phyloP scores from a whole-genome alignment of 345 rosid species.

The Citrus medica region DNA sequence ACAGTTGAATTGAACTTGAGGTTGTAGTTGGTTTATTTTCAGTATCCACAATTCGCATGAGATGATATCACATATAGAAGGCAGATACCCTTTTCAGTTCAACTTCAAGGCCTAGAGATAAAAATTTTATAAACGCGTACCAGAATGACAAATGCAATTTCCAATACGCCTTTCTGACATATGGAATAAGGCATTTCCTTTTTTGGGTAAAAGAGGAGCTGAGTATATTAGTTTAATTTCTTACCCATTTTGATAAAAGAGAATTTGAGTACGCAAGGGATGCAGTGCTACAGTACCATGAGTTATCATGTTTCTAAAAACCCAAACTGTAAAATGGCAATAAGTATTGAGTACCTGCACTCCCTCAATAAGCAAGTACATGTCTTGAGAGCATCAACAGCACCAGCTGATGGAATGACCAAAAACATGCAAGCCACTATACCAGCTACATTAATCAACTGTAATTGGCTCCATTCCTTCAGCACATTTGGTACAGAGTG shows the following conservation, averaged over 20 bases:
- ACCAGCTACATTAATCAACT: constrained; percentile 43
- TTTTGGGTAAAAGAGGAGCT: not conserved
- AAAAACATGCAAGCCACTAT: constrained; percentile 57
- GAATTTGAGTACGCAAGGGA: not conserved
- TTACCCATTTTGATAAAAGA: not conserved
- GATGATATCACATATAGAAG: not conserved
- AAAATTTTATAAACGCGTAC: too few relatives aligned
- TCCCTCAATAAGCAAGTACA: constrained; percentile 84
- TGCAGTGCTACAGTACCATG: not conserved
- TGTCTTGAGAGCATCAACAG: constrained; percentile 92
- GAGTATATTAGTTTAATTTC: not conserved
- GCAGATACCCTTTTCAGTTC: not conserved
- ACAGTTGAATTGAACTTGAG: not conserved
- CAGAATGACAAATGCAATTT: not conserved
- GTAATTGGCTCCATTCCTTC: constrained; percentile 40
- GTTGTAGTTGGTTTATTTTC: not conserved
- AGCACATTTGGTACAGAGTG: constrained; percentile 27
- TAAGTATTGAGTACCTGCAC: constrained; percentile 62
- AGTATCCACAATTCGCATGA: not conserved
- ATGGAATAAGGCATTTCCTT: not conserved
- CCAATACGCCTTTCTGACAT: not conserved
- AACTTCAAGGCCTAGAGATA: not conserved
- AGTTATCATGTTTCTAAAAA: not conserved
- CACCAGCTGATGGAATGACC: constrained; percentile 80
- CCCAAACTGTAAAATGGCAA: not conserved